Conservation (phyloP, 2,329 filamentous ascomycete species). For the Cytospora chrysosperma region DNA sequence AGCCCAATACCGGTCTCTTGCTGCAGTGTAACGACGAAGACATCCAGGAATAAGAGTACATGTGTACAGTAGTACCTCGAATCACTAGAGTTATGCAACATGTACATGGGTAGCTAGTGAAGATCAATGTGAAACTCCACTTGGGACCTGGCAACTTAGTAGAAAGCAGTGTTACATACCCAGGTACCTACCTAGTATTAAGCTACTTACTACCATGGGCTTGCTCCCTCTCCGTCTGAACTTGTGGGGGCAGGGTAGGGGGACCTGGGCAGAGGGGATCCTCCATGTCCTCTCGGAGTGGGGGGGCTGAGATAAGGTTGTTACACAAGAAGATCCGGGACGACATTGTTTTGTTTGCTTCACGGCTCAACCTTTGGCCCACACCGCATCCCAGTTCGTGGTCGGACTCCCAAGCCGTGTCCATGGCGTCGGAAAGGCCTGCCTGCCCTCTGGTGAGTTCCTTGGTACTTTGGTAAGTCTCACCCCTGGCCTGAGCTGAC, state of each 20-base stretch:
- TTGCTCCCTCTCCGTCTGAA: neutral
- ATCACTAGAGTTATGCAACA: neutral
- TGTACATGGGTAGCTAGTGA: neutral
- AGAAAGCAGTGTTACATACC: neutral
- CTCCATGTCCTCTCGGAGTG: neutral
- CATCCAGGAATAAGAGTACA: neutral
- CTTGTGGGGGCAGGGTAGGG: neutral
- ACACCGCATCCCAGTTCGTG: neutral
- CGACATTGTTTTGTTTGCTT: neutral
- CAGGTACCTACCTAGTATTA: neutral
- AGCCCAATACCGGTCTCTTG: neutral
- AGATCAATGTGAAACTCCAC: neutral
- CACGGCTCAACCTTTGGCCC: neutral
- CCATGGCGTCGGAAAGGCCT: neutral
- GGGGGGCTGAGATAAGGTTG: constrained; percentile 17
- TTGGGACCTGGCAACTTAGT: too few species aligned
- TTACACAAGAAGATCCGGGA: neutral
- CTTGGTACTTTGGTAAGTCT: neutral
- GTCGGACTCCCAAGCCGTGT: neutral
- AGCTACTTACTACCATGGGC: neutral
- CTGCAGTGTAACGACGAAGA: neutral
- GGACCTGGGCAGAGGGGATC: neutral
- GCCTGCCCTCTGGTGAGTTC: neutral
- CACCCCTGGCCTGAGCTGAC: neutral
- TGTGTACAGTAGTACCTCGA: neutral